Percentiles rank a stretch among this genome's conserved stretches.
Conservation (phyloP, 1,284 basidiomycete genomes). For the Singerocomus inundabilis region DNA sequence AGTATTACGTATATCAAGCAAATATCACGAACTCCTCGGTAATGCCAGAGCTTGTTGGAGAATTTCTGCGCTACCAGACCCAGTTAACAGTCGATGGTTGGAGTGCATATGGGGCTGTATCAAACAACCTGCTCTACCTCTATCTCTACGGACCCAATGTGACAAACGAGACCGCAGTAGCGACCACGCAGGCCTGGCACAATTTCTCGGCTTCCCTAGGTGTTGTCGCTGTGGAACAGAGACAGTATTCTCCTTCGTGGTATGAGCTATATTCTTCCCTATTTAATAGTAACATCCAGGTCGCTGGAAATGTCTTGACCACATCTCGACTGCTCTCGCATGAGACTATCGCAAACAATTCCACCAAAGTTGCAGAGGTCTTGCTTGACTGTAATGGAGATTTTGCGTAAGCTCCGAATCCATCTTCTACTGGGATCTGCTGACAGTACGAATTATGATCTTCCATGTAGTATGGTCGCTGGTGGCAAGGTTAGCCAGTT, state of each 20-base stretch:
- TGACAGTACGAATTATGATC: no score
- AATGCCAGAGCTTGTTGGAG: conserved; percentile 14
- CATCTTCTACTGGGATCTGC: no score
- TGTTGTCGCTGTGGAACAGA: conserved; percentile 16
- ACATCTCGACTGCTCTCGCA: conserved; percentile 40
- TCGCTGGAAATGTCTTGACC: conserved; percentile 27
- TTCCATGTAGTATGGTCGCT: conserved; percentile 33
- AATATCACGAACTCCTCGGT: conserved; percentile 24
- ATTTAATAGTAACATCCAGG: conserved; percentile 6
- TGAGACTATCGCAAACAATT: conserved; percentile 27
- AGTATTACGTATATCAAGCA: conserved; percentile 21
- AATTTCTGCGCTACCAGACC: conserved; percentile 32
- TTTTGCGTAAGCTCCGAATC: conserved; percentile 7
- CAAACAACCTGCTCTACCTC: conserved; percentile 15
- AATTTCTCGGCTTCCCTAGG: conserved; percentile 27
- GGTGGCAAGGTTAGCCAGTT: conserved; percentile 40
- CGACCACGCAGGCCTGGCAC: conserved; percentile 34
- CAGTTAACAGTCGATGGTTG: conserved; percentile 34
- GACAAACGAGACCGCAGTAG: conserved; percentile 33
- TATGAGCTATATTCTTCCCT: conserved; percentile 24
- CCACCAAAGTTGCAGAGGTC: neutral
- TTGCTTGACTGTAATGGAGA: neutral
- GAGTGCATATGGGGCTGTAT: conserved; percentile 19
- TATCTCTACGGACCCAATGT: conserved; percentile 33
- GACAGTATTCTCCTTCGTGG: conserved; percentile 28